These are phyloP conservation scores for Cryptosporidium sp. DNA, from an alignment of 169 alveolate species.

Conservation along the genomic window DNA sequence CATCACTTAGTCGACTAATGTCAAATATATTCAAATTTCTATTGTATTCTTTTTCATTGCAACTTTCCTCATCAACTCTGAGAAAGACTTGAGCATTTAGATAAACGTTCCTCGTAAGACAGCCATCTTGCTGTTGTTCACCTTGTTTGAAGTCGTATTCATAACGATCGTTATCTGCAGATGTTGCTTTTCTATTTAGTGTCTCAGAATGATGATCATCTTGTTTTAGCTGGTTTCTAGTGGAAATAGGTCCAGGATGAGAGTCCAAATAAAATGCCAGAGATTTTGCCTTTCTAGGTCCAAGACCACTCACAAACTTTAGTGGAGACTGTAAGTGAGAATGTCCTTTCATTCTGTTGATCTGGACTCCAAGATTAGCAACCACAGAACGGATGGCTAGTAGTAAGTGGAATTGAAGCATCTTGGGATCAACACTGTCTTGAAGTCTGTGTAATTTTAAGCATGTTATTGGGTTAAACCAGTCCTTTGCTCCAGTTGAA, in stretches of 20 bases:
- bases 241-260: constrained; percentile 7
- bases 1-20: constrained; percentile 50
- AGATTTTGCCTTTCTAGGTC: constrained; percentile 85
- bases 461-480: constrained; percentile 41
- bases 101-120: constrained; percentile 42
- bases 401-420: constrained; percentile 50
- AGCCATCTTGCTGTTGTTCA: background rate
- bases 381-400: constrained; percentile 81
- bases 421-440: constrained; percentile 21
- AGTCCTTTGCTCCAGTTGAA: background rate
- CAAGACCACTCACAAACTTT: constrained; percentile 85
- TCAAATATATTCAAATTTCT: constrained; percentile 47
- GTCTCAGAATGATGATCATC: background rate
- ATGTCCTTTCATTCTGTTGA: constrained; percentile 81
- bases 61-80: constrained; percentile 56
- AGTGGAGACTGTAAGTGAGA: constrained; percentile 81
- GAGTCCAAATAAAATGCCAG: constrained; percentile 54
- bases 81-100: constrained; percentile 45
- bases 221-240: constrained; percentile 12
- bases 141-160: constrained; percentile 59
- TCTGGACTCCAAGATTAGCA: constrained; percentile 82
- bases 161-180: background rate
- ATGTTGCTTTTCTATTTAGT: background rate
- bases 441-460: constrained; percentile 75
- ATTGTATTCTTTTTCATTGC: constrained; percentile 46